Percentiles rank a stretch among this genome's conserved stretches.
Evolutionary conservation across 805 yeast genomes (phyloP).

Genomic region (Wickerhamomyces alni): DNA sequence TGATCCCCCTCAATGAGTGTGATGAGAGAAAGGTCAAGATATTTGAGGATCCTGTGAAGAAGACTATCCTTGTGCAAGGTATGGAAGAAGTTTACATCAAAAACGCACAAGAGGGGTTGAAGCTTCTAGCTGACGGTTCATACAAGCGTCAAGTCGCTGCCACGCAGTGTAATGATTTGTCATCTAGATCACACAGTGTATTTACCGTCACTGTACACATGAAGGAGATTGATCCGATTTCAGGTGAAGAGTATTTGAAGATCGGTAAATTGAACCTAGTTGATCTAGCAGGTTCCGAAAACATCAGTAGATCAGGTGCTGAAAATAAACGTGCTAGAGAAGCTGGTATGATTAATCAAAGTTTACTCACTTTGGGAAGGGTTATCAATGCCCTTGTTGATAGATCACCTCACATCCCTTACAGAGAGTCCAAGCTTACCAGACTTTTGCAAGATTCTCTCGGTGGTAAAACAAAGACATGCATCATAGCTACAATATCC

Average conservation of each 20-base stretch:
- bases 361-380: conserved; percentile 76
- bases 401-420: conserved; percentile 66
- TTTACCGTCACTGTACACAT: conserved; percentile 63
- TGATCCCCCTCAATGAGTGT: conserved; percentile 34
- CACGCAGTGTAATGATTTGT: conserved; percentile 69
- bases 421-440: conserved; percentile 78
- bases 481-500: conserved; percentile 76
- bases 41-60: conserved; percentile 40
- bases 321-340: conserved; percentile 79
- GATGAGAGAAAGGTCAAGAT: conserved; percentile 44
- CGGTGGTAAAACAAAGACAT: conserved; percentile 80
- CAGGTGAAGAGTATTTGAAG: conserved; percentile 44
- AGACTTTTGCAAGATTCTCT: conserved; percentile 73
- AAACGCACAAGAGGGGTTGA: conserved; percentile 45
- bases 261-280: conserved; percentile 75
- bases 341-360: conserved; percentile 87
- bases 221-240: conserved; percentile 39
- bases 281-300: conserved; percentile 93
- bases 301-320: conserved; percentile 80
- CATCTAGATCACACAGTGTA: conserved; percentile 77
- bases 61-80: conserved; percentile 48
- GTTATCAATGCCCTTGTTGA: conserved; percentile 74
- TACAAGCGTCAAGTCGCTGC: conserved; percentile 65
- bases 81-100: conserved; percentile 49
- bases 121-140: conserved; percentile 50